Percentiles rank a stretch among this genome's conserved stretches.
phyloP scores from a whole-genome alignment of 306 rosid genomes.

The Quillaja saponaria region DNA sequence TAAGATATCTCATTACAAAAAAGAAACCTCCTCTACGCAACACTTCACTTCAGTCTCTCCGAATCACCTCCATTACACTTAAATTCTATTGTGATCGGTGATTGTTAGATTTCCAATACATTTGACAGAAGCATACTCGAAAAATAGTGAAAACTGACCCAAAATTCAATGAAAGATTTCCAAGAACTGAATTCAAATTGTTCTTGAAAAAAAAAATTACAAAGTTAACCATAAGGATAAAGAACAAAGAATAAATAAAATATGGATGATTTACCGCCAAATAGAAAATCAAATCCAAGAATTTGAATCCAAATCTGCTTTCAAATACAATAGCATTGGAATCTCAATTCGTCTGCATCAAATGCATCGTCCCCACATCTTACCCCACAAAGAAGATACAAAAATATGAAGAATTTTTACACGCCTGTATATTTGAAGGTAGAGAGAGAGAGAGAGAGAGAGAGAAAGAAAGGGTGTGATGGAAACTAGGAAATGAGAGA shows the following conservation, averaged over 20 bases:
- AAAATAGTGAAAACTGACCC: constrained; percentile 20
- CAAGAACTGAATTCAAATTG: constrained; percentile 8
- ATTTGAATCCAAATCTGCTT: constrained; percentile 39
- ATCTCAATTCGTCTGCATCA: constrained; percentile 48
- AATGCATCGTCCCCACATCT: constrained; percentile 23
- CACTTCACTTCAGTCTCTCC: constrained; percentile 29
- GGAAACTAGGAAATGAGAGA: constrained; percentile 34
- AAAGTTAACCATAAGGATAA: constrained; percentile 1
- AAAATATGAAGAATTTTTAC: background rate
- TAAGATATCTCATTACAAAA: background rate
- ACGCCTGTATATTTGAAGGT: constrained; percentile 1
- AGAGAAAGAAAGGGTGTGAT: constrained; percentile 24
- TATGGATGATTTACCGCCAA: constrained; percentile 54
- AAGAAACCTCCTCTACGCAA: constrained; percentile 14
- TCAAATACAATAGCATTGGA: constrained; percentile 38
- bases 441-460: constrained; percentile 18
- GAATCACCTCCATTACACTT: constrained; percentile 29
- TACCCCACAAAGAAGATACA: constrained; percentile 9
- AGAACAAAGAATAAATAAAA: constrained; percentile 6
- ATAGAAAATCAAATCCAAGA: no score
- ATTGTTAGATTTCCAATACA: background rate
- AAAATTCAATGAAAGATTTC: constrained; percentile 9
- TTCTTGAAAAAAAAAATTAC: background rate
- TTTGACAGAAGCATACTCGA: constrained; percentile 19
- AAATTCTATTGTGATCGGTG: background rate